Conservation (phyloP, 768 basidiomycete species). For the Kondoa subrosea region DNA sequence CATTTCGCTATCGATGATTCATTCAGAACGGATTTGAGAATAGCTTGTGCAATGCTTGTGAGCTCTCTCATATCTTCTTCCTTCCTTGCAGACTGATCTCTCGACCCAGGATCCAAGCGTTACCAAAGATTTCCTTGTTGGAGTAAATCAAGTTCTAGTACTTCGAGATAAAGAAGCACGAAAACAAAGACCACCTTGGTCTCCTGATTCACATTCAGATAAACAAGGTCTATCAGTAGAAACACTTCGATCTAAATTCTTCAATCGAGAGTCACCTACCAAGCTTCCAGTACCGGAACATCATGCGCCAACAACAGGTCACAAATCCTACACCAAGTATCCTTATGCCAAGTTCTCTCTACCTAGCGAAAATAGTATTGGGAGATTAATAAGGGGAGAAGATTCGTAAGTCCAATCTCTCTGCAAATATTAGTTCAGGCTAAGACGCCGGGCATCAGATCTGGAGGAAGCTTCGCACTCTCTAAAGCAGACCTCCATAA, state of each 20-base stretch:
- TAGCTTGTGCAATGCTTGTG: conserved; percentile 79
- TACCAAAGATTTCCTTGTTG: conserved; percentile 64
- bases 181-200: conserved; percentile 44
- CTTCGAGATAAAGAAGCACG: conserved; percentile 35
- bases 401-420: too few species aligned
- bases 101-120: conserved; percentile 44
- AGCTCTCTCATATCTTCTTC: conserved; percentile 34
- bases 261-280: conserved; percentile 30
- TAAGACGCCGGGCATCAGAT: too few species aligned
- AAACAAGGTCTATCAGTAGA: conserved; percentile 37
- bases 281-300: conserved; percentile 17
- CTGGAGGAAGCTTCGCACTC: conserved; percentile 47
- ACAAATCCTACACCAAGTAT: conserved; percentile 19
- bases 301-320: conserved; percentile 13
- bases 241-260: conserved; percentile 50
- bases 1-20: conserved; percentile 46
- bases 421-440: too few species aligned
- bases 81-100: neutral
- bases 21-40: conserved; percentile 67
- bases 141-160: conserved; percentile 48
- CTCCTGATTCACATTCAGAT: conserved; percentile 46
- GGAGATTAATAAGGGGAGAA: conserved; percentile 47
- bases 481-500: conserved; percentile 49
- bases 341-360: conserved; percentile 41
- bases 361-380: conserved; percentile 62